Conservation (phyloP, 768 basidiomycete species). For the Boletus patriciae region DNA sequence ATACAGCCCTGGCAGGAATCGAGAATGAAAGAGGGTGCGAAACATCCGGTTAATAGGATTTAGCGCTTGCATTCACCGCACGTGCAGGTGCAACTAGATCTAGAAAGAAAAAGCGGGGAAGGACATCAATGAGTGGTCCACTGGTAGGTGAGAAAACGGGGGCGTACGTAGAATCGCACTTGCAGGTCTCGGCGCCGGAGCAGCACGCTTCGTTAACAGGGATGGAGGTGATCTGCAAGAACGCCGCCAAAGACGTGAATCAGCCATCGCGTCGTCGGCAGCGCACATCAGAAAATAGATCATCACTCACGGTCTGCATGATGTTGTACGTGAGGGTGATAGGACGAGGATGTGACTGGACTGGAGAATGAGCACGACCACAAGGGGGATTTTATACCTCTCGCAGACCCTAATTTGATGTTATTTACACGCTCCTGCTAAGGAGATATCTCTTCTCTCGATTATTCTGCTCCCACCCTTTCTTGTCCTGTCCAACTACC, state of each 20-base stretch:
- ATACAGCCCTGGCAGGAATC: not conserved
- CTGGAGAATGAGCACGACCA: not conserved
- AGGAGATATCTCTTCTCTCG: not conserved
- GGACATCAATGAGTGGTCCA: not conserved
- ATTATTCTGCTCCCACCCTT: not conserved
- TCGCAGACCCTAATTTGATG: not conserved
- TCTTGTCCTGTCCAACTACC: not conserved
- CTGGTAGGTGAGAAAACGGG: not conserved
- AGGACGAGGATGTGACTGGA: not conserved
- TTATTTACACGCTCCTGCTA: not conserved
- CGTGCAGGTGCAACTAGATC: constrained; percentile 12
- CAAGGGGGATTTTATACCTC: constrained; percentile 4
- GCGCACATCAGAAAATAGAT: not conserved
- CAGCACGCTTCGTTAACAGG: constrained; percentile 18
- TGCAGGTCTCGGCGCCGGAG: not conserved
- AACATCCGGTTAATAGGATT: not conserved
- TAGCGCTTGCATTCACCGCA: constrained; percentile 19
- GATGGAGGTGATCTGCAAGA: constrained; percentile 6
- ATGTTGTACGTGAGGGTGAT: not conserved
- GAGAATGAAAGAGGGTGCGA: not conserved
- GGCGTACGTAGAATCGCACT: constrained; percentile 8
- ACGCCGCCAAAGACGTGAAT: not conserved
- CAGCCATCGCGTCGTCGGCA: not conserved
- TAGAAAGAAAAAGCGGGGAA: too few relatives aligned
- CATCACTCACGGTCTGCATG: constrained; percentile 25